Conservation (phyloP, 108 stramenopile species). For the Nitzschia palea region DNA sequence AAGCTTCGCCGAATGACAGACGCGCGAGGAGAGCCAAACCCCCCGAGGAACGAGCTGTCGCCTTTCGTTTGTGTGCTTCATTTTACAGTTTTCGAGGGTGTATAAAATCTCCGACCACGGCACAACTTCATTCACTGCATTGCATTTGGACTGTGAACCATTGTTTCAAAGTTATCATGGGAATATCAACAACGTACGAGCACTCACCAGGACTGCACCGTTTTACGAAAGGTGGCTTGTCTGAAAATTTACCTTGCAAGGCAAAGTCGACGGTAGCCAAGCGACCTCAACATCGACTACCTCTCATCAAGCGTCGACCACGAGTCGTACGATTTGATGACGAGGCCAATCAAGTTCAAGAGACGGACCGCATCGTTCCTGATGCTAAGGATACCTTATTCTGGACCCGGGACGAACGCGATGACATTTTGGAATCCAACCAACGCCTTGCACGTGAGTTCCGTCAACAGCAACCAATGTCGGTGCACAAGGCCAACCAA, state of each 20-base stretch:
- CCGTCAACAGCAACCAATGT: slow-evolving; percentile 9
- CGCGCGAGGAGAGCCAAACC: too few species aligned
- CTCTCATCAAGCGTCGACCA: slow-evolving; percentile 11
- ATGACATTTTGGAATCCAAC: slow-evolving; percentile 24
- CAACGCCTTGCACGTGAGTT: slow-evolving; percentile 18
- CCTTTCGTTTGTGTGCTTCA: too few species aligned
- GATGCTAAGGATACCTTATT: slow-evolving; percentile 19
- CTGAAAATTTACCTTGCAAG: background rate
- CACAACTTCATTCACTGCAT: too few species aligned
- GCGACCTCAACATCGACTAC: slow-evolving; percentile 13
- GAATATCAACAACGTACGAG: slow-evolving; percentile 9
- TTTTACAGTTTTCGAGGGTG: too few species aligned
- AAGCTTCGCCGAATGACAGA: too few species aligned
- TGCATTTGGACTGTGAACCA: too few species aligned
- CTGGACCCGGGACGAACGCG: slow-evolving; percentile 40
- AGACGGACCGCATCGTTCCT: background rate
- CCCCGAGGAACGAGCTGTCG: too few species aligned
- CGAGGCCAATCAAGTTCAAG: slow-evolving; percentile 21
- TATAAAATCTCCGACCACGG: too few species aligned
- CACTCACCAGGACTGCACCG: slow-evolving; percentile 3
- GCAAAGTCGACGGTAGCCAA: slow-evolving; percentile 6
- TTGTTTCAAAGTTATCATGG: too few species aligned
- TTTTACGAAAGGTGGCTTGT: background rate
- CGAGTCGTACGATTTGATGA: slow-evolving; percentile 8
- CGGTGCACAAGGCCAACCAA: slow-evolving; percentile 22